Percentiles rank a stretch among this genome's conserved stretches.
Evolutionary conservation across 2,329 filamentous ascomycete species (phyloP).

Genomic region (Magnaporthales sp.): DNA sequence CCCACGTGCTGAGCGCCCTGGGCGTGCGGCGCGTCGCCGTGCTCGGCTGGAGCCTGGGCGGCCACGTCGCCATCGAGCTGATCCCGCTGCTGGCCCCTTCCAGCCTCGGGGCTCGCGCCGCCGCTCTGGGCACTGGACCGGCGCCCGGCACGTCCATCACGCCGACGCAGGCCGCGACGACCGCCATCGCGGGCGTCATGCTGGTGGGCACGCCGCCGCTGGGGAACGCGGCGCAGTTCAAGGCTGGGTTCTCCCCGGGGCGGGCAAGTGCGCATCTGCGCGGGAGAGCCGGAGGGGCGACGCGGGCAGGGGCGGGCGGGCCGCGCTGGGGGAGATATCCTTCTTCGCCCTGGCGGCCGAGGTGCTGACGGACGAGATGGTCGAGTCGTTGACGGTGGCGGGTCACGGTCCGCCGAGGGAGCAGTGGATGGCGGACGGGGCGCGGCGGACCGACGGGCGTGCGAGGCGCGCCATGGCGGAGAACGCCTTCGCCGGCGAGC

Average conservation of each 20-base stretch:
- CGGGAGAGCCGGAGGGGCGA: not conserved
- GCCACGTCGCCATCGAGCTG: not conserved
- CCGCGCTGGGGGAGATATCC: not conserved
- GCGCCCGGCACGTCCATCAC: not conserved
- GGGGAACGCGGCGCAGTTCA: not conserved
- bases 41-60: not conserved
- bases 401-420: not conserved
- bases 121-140: not conserved
- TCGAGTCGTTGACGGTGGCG: not conserved
- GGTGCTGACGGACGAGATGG: not conserved
- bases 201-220: not conserved
- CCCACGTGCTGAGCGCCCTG: not conserved
- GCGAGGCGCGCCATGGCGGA: not conserved
- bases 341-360: not conserved
- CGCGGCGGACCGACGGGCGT: not conserved
- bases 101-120: not conserved
- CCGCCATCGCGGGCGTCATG: not conserved
- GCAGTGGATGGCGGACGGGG: not conserved
- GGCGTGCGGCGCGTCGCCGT: not conserved
- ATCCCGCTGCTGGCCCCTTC: not conserved
- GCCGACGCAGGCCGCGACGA: not conserved
- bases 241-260: not conserved
- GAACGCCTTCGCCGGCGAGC: not conserved
- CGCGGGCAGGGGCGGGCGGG: too few relatives aligned
- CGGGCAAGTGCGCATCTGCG: not conserved